A percentile compares a stretch with the other conserved stretches of the same genome.
Evolutionary conservation across 192 early-diverging fungal species (phyloP).

Genomic region (Geranomyces variabilis): DNA sequence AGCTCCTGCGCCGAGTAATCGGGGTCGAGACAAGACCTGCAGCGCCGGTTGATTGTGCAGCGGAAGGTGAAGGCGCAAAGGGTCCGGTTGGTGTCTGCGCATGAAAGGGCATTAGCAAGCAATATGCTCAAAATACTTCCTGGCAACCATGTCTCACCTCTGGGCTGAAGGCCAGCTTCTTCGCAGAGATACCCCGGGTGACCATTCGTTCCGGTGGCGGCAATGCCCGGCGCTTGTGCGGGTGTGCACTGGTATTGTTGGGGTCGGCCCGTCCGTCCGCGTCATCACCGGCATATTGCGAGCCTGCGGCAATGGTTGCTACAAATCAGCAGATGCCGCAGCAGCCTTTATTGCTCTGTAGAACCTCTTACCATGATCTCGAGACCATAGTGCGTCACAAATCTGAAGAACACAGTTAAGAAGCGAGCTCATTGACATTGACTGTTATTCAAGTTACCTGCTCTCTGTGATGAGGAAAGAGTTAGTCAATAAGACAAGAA

Average conservation of each 20-base stretch:
- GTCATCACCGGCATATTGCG: constrained; percentile 4
- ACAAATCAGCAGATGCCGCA: background rate
- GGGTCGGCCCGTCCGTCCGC: background rate
- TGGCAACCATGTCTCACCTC: constrained; percentile 15
- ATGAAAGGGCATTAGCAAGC: background rate
- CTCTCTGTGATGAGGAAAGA: background rate
- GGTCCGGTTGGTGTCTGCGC: constrained; percentile 1
- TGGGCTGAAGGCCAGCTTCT: constrained; percentile 23
- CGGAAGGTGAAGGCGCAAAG: background rate
- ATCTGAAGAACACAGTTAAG: background rate
- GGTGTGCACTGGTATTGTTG: background rate
- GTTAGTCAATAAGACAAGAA: background rate
- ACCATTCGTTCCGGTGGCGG: constrained; percentile 38
- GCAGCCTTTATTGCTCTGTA: background rate
- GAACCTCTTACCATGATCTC: constrained; percentile 1
- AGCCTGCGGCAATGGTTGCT: background rate
- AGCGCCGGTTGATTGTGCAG: background rate
- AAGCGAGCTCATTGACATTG: too few relatives aligned
- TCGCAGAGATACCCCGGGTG: constrained; percentile 31
- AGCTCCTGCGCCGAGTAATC: constrained; percentile 16
- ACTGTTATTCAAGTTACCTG: background rate
- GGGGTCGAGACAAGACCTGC: constrained; percentile 1
- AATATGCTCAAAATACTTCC: background rate
- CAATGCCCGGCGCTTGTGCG: constrained; percentile 5
- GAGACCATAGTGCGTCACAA: background rate